These are phyloP conservation scores for Gloeostereum incarnatum DNA, from an alignment of 768 basidiomycete species.

Conservation along the genomic window DNA sequence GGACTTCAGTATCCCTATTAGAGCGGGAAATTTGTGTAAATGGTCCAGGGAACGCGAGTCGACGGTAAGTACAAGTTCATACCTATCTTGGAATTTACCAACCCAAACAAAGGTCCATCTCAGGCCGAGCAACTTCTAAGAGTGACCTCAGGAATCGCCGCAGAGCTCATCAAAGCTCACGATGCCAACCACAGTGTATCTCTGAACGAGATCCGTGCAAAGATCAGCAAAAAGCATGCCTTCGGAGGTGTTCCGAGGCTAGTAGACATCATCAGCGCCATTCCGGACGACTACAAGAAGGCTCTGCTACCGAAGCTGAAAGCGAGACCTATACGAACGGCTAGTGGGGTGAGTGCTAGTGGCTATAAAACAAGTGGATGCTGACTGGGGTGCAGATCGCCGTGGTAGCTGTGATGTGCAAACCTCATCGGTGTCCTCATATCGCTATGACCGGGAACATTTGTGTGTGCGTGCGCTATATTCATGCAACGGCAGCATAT, in stretches of 20 bases:
- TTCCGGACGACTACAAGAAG: constrained; percentile 96
- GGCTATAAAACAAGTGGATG: not conserved
- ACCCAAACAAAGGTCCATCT: constrained; percentile 49
- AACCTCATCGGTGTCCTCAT: constrained; percentile 98
- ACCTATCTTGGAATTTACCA: not conserved
- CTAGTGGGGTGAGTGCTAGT: constrained; percentile 70
- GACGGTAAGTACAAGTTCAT: constrained; percentile 8
- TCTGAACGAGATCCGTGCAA: constrained; percentile 79
- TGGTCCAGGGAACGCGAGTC: constrained; percentile 13
- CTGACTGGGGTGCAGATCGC: constrained; percentile 59
- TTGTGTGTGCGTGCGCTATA: constrained; percentile 70
- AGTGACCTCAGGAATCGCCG: constrained; percentile 90
- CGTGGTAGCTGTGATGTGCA: constrained; percentile 99
- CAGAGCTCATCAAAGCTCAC: constrained; percentile 86
- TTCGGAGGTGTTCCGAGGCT: constrained; percentile 84
- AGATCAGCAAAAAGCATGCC: constrained; percentile 84
- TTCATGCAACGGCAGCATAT: not conserved
- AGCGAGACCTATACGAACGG: constrained; percentile 92
- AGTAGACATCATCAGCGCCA: constrained; percentile 97
- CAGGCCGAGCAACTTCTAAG: constrained; percentile 88
- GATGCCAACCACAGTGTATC: constrained; percentile 72
- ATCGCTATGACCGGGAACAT: constrained; percentile 99
- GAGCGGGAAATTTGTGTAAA: too few species aligned
- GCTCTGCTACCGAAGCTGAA: constrained; percentile 81
- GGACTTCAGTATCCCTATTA: too few species aligned